Percentiles rank a stretch among this genome's conserved stretches.
Conservation (phyloP, 2,329 filamentous ascomycete genomes). For the Ceratocystis destructans region DNA sequence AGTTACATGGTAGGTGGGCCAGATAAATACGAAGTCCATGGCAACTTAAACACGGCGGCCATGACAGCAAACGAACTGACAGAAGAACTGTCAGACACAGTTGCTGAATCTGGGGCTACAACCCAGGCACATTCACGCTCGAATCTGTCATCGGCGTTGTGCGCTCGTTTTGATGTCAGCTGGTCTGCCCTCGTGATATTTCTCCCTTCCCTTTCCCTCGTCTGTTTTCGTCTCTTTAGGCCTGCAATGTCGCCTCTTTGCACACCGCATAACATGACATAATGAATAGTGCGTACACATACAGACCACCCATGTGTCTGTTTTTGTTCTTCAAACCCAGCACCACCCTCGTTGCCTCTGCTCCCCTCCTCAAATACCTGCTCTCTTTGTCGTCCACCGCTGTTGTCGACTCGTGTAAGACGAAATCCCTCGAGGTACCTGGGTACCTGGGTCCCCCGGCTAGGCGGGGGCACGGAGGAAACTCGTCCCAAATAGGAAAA, state of each 20-base stretch:
- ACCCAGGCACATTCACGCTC: not conserved
- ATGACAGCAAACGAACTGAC: too few relatives aligned
- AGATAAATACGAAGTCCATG: too few relatives aligned
- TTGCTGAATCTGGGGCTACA: not conserved
- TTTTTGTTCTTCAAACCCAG: not conserved
- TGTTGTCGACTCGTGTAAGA: not conserved
- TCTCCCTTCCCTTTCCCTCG: not conserved
- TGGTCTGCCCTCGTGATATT: constrained; percentile 5
- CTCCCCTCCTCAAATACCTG: not conserved
- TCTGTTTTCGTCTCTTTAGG: not conserved
- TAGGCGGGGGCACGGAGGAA: too few relatives aligned
- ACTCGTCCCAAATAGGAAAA: constrained; percentile 3
- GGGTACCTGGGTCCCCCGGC: not conserved
- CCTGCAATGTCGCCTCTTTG: not conserved
- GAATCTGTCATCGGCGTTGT: not conserved
- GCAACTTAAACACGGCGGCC: too few relatives aligned
- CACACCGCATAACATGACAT: not conserved
- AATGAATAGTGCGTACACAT: not conserved
- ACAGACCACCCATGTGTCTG: not conserved
- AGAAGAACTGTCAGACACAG: not conserved
- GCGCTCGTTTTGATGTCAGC: not conserved
- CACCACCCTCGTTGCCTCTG: not conserved
- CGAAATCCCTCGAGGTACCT: constrained; percentile 1
- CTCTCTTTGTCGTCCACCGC: too few relatives aligned
- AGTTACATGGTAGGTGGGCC: not conserved